These are phyloP conservation scores for Agarophyton chilense DNA, from an alignment of 23 red algal genomes.

Conservation along the genomic window DNA sequence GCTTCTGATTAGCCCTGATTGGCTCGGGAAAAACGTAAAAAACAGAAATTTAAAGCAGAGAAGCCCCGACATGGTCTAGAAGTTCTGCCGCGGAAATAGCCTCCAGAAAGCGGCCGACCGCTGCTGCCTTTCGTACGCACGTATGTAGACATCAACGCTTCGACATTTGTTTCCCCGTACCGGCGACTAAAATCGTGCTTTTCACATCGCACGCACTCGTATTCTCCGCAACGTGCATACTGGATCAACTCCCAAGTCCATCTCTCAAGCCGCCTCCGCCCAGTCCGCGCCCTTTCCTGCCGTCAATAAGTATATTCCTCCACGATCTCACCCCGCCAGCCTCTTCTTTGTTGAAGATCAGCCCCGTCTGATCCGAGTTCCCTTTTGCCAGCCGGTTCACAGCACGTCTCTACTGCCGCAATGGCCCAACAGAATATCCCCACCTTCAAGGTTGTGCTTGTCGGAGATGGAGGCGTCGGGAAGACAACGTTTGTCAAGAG, in stretches of 20 bases:
- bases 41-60: background rate
- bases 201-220: no score
- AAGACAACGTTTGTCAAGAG: constrained; percentile 99
- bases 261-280: no score
- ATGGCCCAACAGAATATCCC: constrained; percentile 45
- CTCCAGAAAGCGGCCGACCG: background rate
- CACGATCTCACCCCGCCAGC: background rate
- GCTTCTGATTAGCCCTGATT: no score
- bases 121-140: no score
- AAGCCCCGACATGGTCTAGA: background rate
- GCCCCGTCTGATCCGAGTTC: background rate
- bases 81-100: background rate
- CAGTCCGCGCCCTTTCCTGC: no score
- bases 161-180: no score
- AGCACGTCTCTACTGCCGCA: background rate
- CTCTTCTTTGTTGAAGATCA: background rate
- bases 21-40: background rate
- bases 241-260: no score
- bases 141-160: background rate
- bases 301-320: no score
- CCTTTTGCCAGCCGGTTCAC: background rate
- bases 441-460: constrained; percentile 97
- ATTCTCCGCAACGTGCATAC: no score
- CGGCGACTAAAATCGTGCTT: no score
- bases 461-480: constrained; percentile 97